Percentiles rank a stretch among this genome's conserved stretches.
Conservation (phyloP, 1,284 basidiomycete species). For the Macrocystidia cucumis region DNA sequence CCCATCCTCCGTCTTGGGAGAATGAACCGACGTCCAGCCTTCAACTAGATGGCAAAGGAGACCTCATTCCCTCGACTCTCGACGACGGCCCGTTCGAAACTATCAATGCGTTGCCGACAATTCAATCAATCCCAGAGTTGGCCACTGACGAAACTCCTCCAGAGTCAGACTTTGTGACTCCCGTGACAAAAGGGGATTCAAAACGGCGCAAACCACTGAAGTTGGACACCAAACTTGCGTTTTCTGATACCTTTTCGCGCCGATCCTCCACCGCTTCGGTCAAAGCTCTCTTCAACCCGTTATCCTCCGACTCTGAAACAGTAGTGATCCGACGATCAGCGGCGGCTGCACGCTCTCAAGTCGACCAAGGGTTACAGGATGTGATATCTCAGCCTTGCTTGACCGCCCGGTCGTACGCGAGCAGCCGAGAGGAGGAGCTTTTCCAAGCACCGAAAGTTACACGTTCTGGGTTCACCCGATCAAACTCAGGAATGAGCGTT, state of each 20-base stretch:
- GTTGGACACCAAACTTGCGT: slow-evolving; percentile 2
- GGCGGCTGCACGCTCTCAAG: slow-evolving; percentile 53
- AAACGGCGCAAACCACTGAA: slow-evolving; percentile 5
- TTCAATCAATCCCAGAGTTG: slow-evolving; percentile 55
- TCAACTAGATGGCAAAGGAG: slow-evolving; percentile 32
- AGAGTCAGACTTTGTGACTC: slow-evolving; percentile 20
- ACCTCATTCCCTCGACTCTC: slow-evolving; percentile 21
- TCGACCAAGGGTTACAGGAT: slow-evolving; percentile 63
- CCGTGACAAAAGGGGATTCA: slow-evolving; percentile 1
- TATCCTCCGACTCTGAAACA: slow-evolving; percentile 42
- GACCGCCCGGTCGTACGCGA: slow-evolving; percentile 52
- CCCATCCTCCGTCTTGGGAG: slow-evolving; percentile 36
- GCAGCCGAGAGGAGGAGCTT: slow-evolving; percentile 51
- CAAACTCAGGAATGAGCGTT: slow-evolving; percentile 44
- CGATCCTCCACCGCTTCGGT: slow-evolving; percentile 53
- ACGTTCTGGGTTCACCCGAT: slow-evolving; percentile 32
- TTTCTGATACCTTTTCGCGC: slow-evolving; percentile 30
- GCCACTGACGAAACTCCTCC: slow-evolving; percentile 25
- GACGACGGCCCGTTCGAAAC: slow-evolving; percentile 31
- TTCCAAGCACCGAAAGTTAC: slow-evolving; percentile 46
- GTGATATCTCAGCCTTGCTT: slow-evolving; percentile 60
- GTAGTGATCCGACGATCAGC: slow-evolving; percentile 68
- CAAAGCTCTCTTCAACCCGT: slow-evolving; percentile 44
- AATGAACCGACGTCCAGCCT: slow-evolving; percentile 58
- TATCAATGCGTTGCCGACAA: slow-evolving; percentile 40